These are phyloP conservation scores for Ophiostoma sp. DNA, from an alignment of 2,329 filamentous ascomycete genomes.

Conservation along the genomic window DNA sequence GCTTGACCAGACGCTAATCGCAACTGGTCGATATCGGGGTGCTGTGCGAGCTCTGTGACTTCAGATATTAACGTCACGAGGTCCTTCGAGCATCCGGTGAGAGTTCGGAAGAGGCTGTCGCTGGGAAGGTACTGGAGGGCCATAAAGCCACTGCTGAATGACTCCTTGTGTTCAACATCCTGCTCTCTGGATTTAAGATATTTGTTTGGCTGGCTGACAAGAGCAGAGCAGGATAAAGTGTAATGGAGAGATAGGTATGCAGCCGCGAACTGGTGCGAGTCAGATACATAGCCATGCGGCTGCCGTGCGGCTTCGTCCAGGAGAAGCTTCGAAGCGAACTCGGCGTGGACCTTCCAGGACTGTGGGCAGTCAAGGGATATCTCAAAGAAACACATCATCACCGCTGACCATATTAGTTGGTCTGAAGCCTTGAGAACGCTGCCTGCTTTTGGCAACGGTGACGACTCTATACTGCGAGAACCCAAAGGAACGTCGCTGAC, in stretches of 20 bases:
- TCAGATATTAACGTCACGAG: not conserved
- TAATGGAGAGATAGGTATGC: not conserved
- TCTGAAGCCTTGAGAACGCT: not conserved
- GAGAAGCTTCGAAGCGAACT: conserved; percentile 9
- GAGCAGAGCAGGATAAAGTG: not conserved
- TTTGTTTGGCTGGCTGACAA: not conserved
- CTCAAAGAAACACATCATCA: conserved; percentile 21
- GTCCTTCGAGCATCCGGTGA: not conserved
- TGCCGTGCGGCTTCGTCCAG: not conserved
- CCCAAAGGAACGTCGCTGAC: not conserved
- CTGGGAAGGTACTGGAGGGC: conserved; percentile 21
- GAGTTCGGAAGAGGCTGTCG: not conserved
- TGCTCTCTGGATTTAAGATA: not conserved
- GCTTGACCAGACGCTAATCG: not conserved
- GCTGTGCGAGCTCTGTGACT: not conserved
- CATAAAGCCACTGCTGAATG: not conserved
- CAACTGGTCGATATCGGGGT: not conserved
- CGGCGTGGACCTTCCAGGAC: conserved; percentile 16
- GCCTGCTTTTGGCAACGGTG: not conserved
- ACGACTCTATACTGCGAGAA: not conserved
- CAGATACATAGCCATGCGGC: not conserved
- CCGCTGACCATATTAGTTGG: conserved; percentile 19
- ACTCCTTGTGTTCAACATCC: not conserved
- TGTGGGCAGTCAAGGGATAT: conserved; percentile 16
- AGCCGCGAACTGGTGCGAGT: conserved; percentile 28